Evolutionary conservation across 2,329 filamentous ascomycete species (phyloP), one percentile per base, ranked within the genome.

Genomic region (Penicillium palitans): DNA sequence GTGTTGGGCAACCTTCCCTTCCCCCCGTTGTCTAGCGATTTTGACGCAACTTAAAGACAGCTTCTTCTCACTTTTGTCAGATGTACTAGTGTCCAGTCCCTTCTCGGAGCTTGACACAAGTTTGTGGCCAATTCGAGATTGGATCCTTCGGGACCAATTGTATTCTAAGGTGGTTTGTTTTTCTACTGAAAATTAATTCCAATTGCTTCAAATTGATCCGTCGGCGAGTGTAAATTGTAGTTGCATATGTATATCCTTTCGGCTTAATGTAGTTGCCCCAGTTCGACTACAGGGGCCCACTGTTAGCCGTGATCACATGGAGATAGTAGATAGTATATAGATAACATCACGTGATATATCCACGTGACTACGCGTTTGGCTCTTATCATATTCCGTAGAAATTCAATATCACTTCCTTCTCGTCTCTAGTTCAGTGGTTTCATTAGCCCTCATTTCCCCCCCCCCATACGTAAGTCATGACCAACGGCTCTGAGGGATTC

Each of bases 81-180:
- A 53, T 54, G 5, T n/a, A n/a, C 39, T 52, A 12, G 17, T 37
- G n/a, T 49, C 44, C 25, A 29, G 21, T 33, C 25, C 25, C 40
- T 31, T 44, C 19, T 17, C 29, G 12, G 27, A 45, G 29, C 49
- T 54, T 37, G 37, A 40, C n/a, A 41, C 12, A 21, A 62, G 57
- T 52, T 39, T 52, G 35, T 63, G 57, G 55, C 67, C 66, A 61
- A 61, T 61, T 62, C 65, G 57, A 62, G 33, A 51, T 58, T 58
- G 66, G 61, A 59, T 70, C 68, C 64, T 59, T 63, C 51, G 33
- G 50, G 64, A 62, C 64, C 61, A 61, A 56, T 65, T 73, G 69
- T 72, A 72, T 60, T 72, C 55, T 71, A 71, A 55, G 63, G 19
- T 53, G 53, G 57, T 51, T 68, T 65, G 58, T 64, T 63, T 60